Evolutionary conservation across 2,329 filamentous ascomycete species (phyloP).

Genomic region (Hypoxylon sp.): DNA sequence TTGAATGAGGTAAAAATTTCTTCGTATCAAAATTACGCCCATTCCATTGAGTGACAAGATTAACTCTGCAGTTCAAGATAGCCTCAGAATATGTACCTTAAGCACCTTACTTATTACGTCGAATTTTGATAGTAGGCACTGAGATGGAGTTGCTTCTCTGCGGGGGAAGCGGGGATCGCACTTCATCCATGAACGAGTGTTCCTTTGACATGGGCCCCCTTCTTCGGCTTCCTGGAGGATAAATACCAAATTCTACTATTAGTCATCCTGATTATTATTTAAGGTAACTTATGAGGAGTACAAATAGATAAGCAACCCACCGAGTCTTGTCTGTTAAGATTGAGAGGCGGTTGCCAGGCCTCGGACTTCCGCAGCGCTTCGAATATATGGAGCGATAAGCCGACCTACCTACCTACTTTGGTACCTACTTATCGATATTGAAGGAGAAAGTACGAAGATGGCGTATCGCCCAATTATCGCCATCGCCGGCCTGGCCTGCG

Average conservation of each 20-base stretch:
- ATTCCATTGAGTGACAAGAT: not conserved
- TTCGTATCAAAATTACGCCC: not conserved
- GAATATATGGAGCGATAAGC: not conserved
- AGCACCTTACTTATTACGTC: slow-evolving; percentile 14
- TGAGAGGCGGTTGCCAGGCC: not conserved
- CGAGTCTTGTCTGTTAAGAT: not conserved
- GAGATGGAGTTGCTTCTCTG: slow-evolving; percentile 13
- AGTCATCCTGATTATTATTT: not conserved
- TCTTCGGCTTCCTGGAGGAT: not conserved
- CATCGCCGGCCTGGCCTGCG: slow-evolving; percentile 67
- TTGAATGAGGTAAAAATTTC: not conserved
- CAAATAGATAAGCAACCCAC: not conserved
- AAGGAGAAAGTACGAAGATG: slow-evolving; percentile 29
- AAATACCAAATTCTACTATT: not conserved
- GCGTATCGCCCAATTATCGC: slow-evolving; percentile 61
- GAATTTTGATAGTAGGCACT: slow-evolving; percentile 3
- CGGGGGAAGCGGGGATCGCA: slow-evolving; percentile 21
- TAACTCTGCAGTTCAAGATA: not conserved
- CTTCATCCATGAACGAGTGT: slow-evolving; percentile 2
- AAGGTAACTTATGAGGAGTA: not conserved
- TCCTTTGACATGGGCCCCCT: slow-evolving; percentile 1
- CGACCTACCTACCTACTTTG: not conserved
- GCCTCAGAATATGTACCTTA: not conserved
- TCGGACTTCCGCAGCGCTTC: not conserved
- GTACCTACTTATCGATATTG: not conserved